These are phyloP conservation scores for Microbotryum lychnidis-dioicae DNA, from an alignment of 1,284 basidiomycete genomes.

Conservation along the genomic window DNA sequence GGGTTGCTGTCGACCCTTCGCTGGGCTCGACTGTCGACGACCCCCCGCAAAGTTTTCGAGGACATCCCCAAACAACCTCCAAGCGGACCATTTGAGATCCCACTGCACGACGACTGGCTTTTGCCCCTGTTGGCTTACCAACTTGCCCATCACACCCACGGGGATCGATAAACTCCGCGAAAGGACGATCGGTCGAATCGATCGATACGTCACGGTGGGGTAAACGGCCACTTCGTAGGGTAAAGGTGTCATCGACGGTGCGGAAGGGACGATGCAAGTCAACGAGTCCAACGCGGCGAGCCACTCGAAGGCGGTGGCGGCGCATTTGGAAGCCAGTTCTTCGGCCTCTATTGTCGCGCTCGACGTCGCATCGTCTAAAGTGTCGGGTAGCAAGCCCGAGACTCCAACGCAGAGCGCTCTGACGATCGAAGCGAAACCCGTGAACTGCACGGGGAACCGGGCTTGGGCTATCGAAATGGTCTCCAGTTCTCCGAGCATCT, in stretches of 20 bases:
- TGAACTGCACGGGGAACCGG: conserved; percentile 69
- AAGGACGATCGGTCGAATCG: conserved; percentile 57
- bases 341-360: conserved; percentile 11
- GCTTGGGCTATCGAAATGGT: conserved; percentile 69
- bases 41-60: conserved; percentile 55
- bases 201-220: conserved; percentile 54
- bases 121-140: conserved; percentile 57
- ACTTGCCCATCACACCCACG: conserved; percentile 56
- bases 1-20: neutral
- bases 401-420: conserved; percentile 58
- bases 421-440: conserved; percentile 61
- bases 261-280: conserved; percentile 58
- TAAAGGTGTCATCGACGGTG: conserved; percentile 50
- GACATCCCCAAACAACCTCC: conserved; percentile 69
- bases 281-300: conserved; percentile 63
- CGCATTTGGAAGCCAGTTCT: conserved; percentile 44
- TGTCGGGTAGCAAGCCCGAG: conserved; percentile 44
- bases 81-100: conserved; percentile 69
- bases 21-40: conserved; percentile 41
- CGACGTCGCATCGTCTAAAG: conserved; percentile 47
- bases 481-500: conserved; percentile 51
- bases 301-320: conserved; percentile 62
- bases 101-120: conserved; percentile 64
- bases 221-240: conserved; percentile 60
- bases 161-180: conserved; percentile 66